A percentile compares a stretch with the other conserved stretches of the same genome.
These are phyloP conservation scores for Xylaria sp. DNA, from an alignment of 2,329 filamentous ascomycete species.

Conservation along the genomic window DNA sequence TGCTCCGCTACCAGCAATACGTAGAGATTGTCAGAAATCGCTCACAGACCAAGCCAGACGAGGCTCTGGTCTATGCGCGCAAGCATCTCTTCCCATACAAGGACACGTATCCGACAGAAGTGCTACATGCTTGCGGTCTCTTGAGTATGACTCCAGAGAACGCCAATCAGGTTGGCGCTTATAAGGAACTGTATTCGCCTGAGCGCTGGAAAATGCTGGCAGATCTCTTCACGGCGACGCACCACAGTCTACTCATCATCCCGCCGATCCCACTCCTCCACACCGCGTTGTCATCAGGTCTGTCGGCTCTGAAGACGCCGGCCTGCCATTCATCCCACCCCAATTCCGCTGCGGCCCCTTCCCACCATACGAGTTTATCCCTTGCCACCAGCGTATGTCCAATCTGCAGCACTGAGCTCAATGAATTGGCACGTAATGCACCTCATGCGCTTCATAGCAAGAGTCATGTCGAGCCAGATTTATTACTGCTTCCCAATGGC, in stretches of 20 bases:
- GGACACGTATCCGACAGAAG: conserved; percentile 61
- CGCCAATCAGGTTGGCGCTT: conserved; percentile 32
- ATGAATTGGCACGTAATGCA: conserved; percentile 79
- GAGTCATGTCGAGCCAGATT: conserved; percentile 83
- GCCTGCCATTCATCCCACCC: conserved; percentile 66
- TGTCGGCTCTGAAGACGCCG: conserved; percentile 93
- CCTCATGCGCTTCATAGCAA: conserved; percentile 95
- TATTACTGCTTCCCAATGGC: conserved; percentile 81
- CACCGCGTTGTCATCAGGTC: conserved; percentile 81
- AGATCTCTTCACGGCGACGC: conserved; percentile 74
- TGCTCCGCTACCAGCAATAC: conserved; percentile 89
- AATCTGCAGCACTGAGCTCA: conserved; percentile 93
- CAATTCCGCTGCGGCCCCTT: conserved; percentile 28
- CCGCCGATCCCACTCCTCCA: conserved; percentile 81
- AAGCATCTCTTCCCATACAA: conserved; percentile 71
- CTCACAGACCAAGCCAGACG: conserved; percentile 57
- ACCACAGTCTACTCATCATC: conserved; percentile 79
- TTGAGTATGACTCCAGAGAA: conserved; percentile 66
- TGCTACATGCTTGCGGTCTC: conserved; percentile 70
- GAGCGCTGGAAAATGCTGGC: conserved; percentile 73
- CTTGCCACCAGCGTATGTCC: conserved; percentile 70
- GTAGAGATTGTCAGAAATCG: conserved; percentile 78
- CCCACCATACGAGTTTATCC: conserved; percentile 49
- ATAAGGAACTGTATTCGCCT: conserved; percentile 61
- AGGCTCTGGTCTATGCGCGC: conserved; percentile 76